These are phyloP conservation scores for Emericellopsis terricola DNA, from an alignment of 495 filamentous ascomycete species.

Conservation along the genomic window DNA sequence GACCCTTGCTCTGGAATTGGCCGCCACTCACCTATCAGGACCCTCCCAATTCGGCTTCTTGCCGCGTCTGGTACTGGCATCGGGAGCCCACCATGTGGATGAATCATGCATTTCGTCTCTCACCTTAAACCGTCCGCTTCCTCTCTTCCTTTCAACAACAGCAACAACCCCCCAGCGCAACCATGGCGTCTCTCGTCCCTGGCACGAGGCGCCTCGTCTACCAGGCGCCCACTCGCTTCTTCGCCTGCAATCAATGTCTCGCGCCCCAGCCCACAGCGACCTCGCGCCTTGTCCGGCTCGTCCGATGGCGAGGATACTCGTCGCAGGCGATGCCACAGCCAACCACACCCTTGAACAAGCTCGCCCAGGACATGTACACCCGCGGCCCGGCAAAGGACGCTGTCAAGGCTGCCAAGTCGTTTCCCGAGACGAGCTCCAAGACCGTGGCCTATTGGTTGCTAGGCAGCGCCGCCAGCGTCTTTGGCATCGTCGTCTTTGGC, in stretches of 20 bases:
- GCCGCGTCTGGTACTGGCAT: not conserved
- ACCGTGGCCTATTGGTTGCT: constrained; percentile 81
- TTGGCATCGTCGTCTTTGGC: constrained; percentile 91
- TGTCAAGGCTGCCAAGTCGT: constrained; percentile 16
- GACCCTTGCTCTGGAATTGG: not conserved
- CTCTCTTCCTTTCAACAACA: too few relatives aligned
- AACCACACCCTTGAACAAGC: constrained; percentile 6
- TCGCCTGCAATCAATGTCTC: constrained; percentile 48
- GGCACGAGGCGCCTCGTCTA: constrained; percentile 32
- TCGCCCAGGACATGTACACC: not conserved
- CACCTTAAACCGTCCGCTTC: too few relatives aligned
- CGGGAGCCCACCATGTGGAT: too few relatives aligned
- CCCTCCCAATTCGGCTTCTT: not conserved
- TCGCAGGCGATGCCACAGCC: not conserved
- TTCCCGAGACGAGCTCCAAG: constrained; percentile 56
- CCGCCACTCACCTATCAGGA: constrained; percentile 1
- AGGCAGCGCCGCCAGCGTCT: constrained; percentile 78
- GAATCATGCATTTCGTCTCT: too few relatives aligned
- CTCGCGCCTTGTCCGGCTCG: constrained; percentile 10
- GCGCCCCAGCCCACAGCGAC: constrained; percentile 15
- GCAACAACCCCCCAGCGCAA: too few relatives aligned
- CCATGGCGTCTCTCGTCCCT: constrained; percentile 15
- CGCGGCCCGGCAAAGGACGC: not conserved
- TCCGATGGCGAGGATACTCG: constrained; percentile 9
- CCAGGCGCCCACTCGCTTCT: constrained; percentile 34